Base-by-base conservation (phyloP, 2,329 filamentous ascomycete genomes). In the Penicillium sp. region DNA sequence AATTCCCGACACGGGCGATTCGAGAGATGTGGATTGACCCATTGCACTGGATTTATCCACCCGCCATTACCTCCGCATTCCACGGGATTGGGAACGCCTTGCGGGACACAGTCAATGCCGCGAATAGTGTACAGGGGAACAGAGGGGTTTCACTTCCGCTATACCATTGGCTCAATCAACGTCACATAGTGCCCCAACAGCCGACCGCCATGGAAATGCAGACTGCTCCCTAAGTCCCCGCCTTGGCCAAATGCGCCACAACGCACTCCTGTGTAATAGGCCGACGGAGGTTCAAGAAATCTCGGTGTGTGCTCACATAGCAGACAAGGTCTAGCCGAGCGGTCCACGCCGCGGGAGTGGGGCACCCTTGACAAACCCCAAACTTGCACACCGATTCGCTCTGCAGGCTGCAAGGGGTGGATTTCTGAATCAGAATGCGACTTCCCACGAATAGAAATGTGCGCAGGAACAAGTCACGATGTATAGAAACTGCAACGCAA, bases 41-140 rank as follows among this genome's bases (percentile, higher is more conserved):
- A n/a, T 22, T 19, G 27, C 21, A 16, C 54, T 55, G 54, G 50
- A 54, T 27, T 46, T 52, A 65, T 24, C 50, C 58, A 60, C 58
- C 24, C n/a, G 31, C 37, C 21, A 54, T 33, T 49, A 49, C 49
- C 62, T 60, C 61, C 62, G 57, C 62, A 60, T 56, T 63, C 57
- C 29, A 47, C 51, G 35, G 46, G 50, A 58, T 57, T 49, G 49
- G 45, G 54, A 33, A 21, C 29, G 24, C 24, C 50, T 26, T 46
- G 37, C 24, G 27, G 45, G 39, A 35, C 35, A 19, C 24, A 39
- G 16, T 29, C 31, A 27, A 14, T 16, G 50, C 31, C 29, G 50
- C 16, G 24, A 54, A 39, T 9, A n/a, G n/a, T n/a, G n/a, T n/a
- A 24, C 26, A 31, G 13, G 37, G 24, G 19, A 24, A 45, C 44